Percentiles rank a stretch among this genome's conserved stretches.
Conservation (phyloP, 2,329 filamentous ascomycete genomes). For the Alternaria sp. region DNA sequence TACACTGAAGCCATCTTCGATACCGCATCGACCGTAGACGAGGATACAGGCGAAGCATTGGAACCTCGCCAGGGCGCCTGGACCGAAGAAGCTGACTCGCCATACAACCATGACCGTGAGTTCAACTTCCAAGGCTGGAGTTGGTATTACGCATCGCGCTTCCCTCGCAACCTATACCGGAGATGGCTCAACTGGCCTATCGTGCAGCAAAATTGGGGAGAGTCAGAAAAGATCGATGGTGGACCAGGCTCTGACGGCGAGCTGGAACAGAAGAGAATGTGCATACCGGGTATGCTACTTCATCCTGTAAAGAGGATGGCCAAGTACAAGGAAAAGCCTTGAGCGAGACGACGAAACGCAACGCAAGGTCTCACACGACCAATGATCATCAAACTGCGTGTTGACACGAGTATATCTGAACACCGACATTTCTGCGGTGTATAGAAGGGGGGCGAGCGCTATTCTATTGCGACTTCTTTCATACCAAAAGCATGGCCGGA, state of each 20-base stretch:
- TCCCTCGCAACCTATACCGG: slow-evolving; percentile 81
- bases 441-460: not conserved
- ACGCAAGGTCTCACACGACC: not conserved
- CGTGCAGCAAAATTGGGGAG: slow-evolving; percentile 79
- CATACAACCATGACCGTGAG: slow-evolving; percentile 72
- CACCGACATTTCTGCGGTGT: not conserved
- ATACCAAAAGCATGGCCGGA: slow-evolving; percentile 2
- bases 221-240: slow-evolving; percentile 69
- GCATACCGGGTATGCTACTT: slow-evolving; percentile 85
- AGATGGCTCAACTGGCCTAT: slow-evolving; percentile 86
- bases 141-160: slow-evolving; percentile 91
- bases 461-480: not conserved
- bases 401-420: slow-evolving; percentile 2
- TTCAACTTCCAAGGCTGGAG: slow-evolving; percentile 87
- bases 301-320: slow-evolving; percentile 80
- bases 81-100: slow-evolving; percentile 53
- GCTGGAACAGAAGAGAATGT: slow-evolving; percentile 78
- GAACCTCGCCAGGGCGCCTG: slow-evolving; percentile 68
- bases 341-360: slow-evolving; percentile 6
- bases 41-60: slow-evolving; percentile 49
- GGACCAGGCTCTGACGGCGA: slow-evolving; percentile 52
- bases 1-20: slow-evolving; percentile 85
- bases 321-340: slow-evolving; percentile 32
- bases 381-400: not conserved
- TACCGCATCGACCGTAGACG: slow-evolving; percentile 50